phyloP scores from a whole-genome alignment of 2,329 filamentous ascomycete genomes.

The Cordyceps militaris region DNA sequence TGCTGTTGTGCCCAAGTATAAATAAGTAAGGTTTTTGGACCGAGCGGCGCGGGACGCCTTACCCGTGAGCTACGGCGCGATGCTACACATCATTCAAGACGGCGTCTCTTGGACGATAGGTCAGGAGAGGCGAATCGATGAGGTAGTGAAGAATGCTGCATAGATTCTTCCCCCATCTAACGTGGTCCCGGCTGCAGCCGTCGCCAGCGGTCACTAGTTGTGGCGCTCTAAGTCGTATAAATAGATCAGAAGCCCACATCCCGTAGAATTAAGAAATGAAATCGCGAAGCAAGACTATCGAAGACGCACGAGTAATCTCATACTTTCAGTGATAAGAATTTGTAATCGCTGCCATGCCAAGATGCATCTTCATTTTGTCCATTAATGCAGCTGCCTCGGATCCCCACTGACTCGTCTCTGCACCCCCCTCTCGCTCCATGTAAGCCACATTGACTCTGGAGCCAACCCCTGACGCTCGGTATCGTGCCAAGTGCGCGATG shows the following conservation, averaged over 20 bases:
- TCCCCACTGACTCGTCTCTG: not conserved
- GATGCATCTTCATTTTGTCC: not conserved
- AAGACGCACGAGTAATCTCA: not conserved
- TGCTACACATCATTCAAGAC: not conserved
- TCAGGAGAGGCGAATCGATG: not conserved
- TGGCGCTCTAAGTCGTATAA: no score
- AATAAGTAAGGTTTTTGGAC: not conserved
- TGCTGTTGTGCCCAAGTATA: not conserved
- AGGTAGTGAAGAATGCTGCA: no score
- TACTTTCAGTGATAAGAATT: not conserved
- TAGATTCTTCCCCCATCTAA: no score
- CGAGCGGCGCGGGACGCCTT: not conserved
- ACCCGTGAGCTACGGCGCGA: not conserved
- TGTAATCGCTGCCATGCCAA: not conserved
- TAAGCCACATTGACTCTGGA: not conserved
- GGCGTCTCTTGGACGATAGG: no score
- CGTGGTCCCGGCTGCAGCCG: no score
- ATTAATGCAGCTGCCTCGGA: not conserved
- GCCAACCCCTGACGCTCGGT: not conserved
- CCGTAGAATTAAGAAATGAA: no score
- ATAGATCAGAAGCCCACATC: no score
- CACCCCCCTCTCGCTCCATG: not conserved
- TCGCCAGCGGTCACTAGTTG: no score
- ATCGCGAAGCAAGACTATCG: not conserved
- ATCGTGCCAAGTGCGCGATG: not conserved